Evolutionary conservation across 352 stramenopile species (phyloP).

Genomic region (Pilasporangium apinafurcum): DNA sequence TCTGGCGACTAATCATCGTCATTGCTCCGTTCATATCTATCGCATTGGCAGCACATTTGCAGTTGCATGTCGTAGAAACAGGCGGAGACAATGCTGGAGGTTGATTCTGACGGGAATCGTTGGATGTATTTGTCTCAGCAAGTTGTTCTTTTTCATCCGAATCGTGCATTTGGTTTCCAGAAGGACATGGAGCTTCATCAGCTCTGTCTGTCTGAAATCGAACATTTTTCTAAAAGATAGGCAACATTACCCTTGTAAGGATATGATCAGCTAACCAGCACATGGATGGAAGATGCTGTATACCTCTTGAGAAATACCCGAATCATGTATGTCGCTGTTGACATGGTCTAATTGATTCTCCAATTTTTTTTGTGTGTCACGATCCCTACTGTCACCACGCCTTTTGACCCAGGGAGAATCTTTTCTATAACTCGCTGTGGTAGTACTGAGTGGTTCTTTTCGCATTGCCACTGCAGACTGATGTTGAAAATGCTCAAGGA

Average conservation of each 20-base stretch:
- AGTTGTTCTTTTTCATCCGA: not conserved
- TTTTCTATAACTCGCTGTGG: not conserved
- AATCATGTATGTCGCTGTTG: not conserved
- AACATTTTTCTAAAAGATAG: too few species aligned
- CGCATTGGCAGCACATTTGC: not conserved
- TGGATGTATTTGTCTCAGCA: not conserved
- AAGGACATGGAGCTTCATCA: too few species aligned
- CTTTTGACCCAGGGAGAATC: not conserved
- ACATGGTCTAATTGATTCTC: not conserved
- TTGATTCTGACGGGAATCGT: too few species aligned
- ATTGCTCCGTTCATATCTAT: slow-evolving; percentile 9
- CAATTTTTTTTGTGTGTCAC: not conserved
- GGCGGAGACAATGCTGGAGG: not conserved
- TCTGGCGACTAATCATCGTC: slow-evolving; percentile 25
- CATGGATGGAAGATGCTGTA: too few species aligned
- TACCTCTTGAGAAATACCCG: too few species aligned
- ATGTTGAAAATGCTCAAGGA: slow-evolving; percentile 25
- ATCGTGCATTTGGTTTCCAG: too few species aligned
- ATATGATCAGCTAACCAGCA: too few species aligned
- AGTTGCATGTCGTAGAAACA: not conserved
- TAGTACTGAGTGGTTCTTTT: too few species aligned
- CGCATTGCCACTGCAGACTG: slow-evolving; percentile 1
- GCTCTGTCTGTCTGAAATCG: too few species aligned
- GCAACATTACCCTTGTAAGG: too few species aligned
- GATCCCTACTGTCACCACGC: not conserved